These are phyloP conservation scores for Pelargonium australe DNA, from an alignment of 441 rosid genomes.

Conservation along the genomic window DNA sequence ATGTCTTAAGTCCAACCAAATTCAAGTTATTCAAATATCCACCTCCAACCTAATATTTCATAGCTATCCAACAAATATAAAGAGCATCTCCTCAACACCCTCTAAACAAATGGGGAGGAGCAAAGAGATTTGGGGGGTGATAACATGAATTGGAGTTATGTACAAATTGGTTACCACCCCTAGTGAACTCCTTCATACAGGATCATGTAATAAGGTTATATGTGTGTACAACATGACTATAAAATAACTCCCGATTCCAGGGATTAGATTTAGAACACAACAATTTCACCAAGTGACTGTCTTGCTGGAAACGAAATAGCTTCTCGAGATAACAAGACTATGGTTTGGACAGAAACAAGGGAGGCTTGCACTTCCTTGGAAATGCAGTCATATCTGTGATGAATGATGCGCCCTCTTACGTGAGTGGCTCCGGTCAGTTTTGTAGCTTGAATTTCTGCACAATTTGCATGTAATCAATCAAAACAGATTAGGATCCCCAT, in stretches of 20 bases:
- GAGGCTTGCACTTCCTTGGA: background rate
- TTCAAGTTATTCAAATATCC: background rate
- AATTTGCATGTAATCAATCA: conserved; percentile 2
- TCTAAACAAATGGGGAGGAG: background rate
- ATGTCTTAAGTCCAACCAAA: background rate
- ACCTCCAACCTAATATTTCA: background rate
- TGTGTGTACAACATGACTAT: conserved; percentile 32
- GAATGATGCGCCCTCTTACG: conserved; percentile 38
- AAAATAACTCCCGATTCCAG: conserved; percentile 7
- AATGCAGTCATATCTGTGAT: conserved; percentile 23
- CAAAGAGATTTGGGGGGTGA: background rate
- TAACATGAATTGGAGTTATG: conserved; percentile 23
- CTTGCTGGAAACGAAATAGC: conserved; percentile 16
- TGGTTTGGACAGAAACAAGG: background rate
- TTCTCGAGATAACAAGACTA: conserved; percentile 10
- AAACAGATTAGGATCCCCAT: background rate
- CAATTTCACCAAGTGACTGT: conserved; percentile 15
- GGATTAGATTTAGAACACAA: conserved; percentile 11
- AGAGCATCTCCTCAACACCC: background rate
- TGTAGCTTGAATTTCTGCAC: conserved; percentile 37
- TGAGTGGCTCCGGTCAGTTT: conserved; percentile 19
- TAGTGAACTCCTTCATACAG: background rate
- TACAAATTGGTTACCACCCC: conserved; percentile 34
- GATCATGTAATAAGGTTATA: conserved; percentile 17
- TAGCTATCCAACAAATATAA: background rate